These are phyloP conservation scores for Microsporum audouinii DNA, from an alignment of 2,329 filamentous ascomycete species.

Conservation along the genomic window DNA sequence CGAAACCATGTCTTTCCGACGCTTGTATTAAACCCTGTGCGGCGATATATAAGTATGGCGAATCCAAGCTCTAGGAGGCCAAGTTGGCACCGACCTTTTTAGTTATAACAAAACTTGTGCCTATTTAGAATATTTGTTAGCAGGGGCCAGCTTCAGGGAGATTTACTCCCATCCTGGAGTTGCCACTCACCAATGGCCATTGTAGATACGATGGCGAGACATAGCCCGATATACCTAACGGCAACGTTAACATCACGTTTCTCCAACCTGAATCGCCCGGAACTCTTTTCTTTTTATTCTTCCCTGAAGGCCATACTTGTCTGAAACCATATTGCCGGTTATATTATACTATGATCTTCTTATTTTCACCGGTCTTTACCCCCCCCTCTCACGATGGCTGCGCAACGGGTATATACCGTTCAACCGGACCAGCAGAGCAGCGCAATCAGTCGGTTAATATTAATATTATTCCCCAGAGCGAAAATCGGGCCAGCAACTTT, in stretches of 20 bases:
- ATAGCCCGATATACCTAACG: slow-evolving; percentile 36
- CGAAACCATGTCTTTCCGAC: slow-evolving; percentile 83
- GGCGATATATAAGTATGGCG: slow-evolving; percentile 15
- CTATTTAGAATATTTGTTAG: slow-evolving; percentile 34
- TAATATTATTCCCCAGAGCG: neutral
- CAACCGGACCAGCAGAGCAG: neutral
- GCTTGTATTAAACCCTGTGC: slow-evolving; percentile 74
- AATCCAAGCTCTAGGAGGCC: slow-evolving; percentile 3
- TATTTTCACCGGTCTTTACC: neutral
- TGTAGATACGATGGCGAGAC: slow-evolving; percentile 38
- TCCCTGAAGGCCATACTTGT: slow-evolving; percentile 28
- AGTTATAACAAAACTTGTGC: slow-evolving; percentile 95
- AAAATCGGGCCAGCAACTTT: slow-evolving; percentile 7
- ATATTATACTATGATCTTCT: neutral
- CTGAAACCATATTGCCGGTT: slow-evolving; percentile 29
- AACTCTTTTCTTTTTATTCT: too few relatives aligned
- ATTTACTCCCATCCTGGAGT: neutral
- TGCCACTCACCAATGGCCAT: slow-evolving; percentile 34
- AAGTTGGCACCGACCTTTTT: slow-evolving; percentile 67
- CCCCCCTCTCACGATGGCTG: neutral
- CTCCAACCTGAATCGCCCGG: slow-evolving; percentile 6
- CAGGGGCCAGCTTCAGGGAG: neutral
- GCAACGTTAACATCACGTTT: slow-evolving; percentile 4
- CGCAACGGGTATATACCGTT: neutral
- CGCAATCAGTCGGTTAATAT: neutral